Evolutionary conservation across 495 filamentous ascomycete genomes (phyloP).

Genomic region (Penicillium robsamsonii): DNA sequence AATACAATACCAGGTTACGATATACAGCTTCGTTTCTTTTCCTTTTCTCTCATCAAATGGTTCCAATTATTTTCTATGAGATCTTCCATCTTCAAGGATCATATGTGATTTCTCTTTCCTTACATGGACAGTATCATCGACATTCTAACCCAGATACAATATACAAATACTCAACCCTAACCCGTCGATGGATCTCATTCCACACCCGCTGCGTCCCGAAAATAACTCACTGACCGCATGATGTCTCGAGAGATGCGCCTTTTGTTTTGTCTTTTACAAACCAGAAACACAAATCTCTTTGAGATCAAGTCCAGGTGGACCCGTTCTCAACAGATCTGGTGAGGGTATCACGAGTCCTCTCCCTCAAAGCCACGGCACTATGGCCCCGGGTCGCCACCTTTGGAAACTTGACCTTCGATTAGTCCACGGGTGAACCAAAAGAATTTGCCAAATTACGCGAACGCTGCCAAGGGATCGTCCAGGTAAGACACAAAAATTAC

Average conservation of each 20-base stretch:
- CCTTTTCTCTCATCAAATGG: neutral
- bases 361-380: neutral
- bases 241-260: constrained; percentile 1
- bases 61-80: too few species aligned
- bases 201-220: constrained; percentile 29
- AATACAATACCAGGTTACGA: constrained; percentile 5
- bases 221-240: constrained; percentile 18
- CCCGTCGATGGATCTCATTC: constrained; percentile 28
- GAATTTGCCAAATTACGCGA: constrained; percentile 7
- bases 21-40: neutral
- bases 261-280: neutral
- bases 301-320: neutral
- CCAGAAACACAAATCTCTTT: neutral
- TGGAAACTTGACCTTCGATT: constrained; percentile 3
- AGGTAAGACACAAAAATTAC: neutral
- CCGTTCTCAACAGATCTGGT: constrained; percentile 7
- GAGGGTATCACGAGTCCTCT: constrained; percentile 6
- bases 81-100: neutral
- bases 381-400: neutral
- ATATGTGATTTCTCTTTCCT: neutral
- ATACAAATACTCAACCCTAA: constrained; percentile 14
- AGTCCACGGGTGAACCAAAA: constrained; percentile 4
- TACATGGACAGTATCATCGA: neutral
- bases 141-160: neutral
- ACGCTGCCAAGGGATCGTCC: constrained; percentile 7